These are phyloP conservation scores for Fimicolochytrium jonesii DNA, from an alignment of 192 early-diverging fungal species.

Conservation along the genomic window DNA sequence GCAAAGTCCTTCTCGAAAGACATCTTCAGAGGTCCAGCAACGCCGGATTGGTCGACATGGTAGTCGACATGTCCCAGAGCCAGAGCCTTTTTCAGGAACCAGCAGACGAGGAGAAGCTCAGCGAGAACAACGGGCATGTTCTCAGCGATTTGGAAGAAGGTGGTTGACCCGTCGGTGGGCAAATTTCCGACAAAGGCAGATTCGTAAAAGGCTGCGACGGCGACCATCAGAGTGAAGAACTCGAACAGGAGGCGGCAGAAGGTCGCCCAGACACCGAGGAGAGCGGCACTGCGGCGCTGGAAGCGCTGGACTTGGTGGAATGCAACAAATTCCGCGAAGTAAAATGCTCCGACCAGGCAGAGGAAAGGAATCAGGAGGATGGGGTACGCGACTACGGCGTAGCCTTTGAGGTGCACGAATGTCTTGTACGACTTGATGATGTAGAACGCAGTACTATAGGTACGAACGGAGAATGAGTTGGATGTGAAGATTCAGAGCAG, in stretches of 20 bases:
- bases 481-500: no score
- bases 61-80: background rate
- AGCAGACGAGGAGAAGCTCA: background rate
- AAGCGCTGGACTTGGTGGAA: background rate
- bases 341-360: background rate
- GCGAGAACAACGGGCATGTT: no score
- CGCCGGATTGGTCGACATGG: background rate
- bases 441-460: no score
- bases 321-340: background rate
- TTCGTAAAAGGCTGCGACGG: background rate
- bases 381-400: background rate
- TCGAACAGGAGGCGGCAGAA: background rate
- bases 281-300: background rate
- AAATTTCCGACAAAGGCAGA: background rate
- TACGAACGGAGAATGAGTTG: no score
- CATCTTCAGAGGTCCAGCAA: background rate
- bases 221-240: background rate
- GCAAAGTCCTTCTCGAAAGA: background rate
- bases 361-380: background rate
- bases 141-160: background rate
- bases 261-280: background rate
- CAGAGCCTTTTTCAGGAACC: background rate
- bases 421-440: conserved; percentile 35
- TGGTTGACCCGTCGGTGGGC: background rate
- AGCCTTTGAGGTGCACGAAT: conserved; percentile 9